Evolutionary conservation across 2,329 filamentous ascomycete species (phyloP).

Genomic region (Orbilia javanica): DNA sequence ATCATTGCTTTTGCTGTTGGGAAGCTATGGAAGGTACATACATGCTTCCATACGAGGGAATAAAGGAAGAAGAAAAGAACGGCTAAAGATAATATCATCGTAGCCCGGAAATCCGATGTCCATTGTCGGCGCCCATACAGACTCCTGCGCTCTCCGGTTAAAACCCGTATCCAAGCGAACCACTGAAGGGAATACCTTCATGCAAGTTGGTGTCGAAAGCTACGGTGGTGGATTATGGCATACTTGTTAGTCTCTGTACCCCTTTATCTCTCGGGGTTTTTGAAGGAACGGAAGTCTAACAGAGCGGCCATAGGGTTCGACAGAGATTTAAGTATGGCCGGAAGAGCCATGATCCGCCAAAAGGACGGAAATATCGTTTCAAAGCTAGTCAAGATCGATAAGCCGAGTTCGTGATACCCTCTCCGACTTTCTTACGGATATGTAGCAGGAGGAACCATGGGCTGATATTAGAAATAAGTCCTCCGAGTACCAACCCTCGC

Average conservation of each 20-base stretch:
- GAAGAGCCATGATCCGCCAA: conserved; percentile 83
- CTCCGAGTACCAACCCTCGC: conserved; percentile 92
- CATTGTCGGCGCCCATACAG: conserved; percentile 96
- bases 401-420: conserved; percentile 71
- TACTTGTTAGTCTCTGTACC: conserved; percentile 76
- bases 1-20: conserved; percentile 94
- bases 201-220: conserved; percentile 95
- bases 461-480: conserved; percentile 66
- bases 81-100: neutral
- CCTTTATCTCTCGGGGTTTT: neutral
- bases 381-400: conserved; percentile 89
- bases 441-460: neutral
- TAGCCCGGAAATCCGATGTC: conserved; percentile 66
- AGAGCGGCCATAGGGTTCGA: conserved; percentile 77
- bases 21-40: conserved; percentile 78
- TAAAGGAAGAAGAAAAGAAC: conserved; percentile 18
- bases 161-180: conserved; percentile 93
- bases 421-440: neutral
- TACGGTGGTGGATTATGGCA: conserved; percentile 98
- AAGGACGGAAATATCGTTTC: conserved; percentile 80
- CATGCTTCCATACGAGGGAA: neutral
- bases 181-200: conserved; percentile 79
- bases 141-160: conserved; percentile 89
- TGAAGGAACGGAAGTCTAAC: neutral
- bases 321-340: conserved; percentile 89